Evolutionary conservation across 2,329 filamentous ascomycete genomes (phyloP).

Genomic region (Botrytis aclada): DNA sequence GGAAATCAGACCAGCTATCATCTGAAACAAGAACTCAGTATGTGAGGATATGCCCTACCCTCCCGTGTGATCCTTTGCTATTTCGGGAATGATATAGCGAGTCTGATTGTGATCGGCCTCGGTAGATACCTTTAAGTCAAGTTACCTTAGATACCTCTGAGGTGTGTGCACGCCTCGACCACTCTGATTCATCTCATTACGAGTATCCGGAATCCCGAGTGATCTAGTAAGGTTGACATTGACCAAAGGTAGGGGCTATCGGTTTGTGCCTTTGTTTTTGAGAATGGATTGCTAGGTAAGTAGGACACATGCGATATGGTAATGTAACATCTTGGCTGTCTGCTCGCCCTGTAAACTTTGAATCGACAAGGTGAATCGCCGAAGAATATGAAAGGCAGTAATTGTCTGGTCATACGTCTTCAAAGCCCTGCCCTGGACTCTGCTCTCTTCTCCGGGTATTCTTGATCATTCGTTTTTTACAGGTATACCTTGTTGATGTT

Average conservation of each 20-base stretch:
- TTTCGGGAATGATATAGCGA: background rate
- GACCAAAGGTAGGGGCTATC: background rate
- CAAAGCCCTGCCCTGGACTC: background rate
- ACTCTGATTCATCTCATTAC: constrained; percentile 2
- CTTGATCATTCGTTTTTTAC: background rate
- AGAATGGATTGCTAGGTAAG: background rate
- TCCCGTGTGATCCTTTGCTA: background rate
- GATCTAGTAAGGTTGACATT: background rate
- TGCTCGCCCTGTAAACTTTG: background rate
- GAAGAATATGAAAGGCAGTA: background rate
- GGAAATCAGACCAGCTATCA: background rate
- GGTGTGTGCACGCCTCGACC: constrained; percentile 9
- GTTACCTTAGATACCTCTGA: constrained; percentile 1
- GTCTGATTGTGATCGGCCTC: constrained; percentile 14
- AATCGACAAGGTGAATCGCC: background rate
- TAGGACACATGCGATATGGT: background rate
- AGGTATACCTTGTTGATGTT: background rate
- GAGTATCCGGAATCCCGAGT: background rate
- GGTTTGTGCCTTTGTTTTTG: background rate
- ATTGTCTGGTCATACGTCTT: background rate
- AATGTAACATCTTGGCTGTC: background rate
- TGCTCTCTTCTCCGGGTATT: background rate
- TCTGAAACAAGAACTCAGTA: constrained; percentile 6
- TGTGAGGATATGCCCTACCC: constrained; percentile 3
- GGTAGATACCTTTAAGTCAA: background rate